Evolutionary conservation across 345 rosid genomes (phyloP), one percentile per base, ranked within the genome.

Genomic region (Camelina sativa): DNA sequence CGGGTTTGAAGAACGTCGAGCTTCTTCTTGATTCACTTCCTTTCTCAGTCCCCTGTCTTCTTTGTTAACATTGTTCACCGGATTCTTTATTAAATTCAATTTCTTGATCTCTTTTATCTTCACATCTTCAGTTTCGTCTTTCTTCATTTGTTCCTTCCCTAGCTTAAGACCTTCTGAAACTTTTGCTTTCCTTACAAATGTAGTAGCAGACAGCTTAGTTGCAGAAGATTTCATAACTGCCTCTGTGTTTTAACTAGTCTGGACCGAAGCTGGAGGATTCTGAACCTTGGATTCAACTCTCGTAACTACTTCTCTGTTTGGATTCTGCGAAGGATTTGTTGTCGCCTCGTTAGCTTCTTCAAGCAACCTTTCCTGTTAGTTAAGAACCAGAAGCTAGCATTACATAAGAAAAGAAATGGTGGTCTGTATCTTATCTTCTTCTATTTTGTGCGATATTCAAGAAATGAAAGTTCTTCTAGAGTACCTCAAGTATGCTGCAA

Each of bases 401-500:
- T 11, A 43, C 11, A 54, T 12, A 56, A 51, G 4, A 71, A 11
- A 15, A 59, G 34, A 30, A 46, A 56, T 17, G 28, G 15, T 13
- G 6, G 15, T 17, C 15, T 47, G 53, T n/a, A 50, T 23, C 37
- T 46, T 7, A 65, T 52, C 40, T 37, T 52, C 40, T 37, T 30
- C 34, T 51, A 13, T 62, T 47, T 44, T 19, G 17, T 12, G 55
- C 20, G 22, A 59, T 6, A 68, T 37, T 47, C 61, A 32, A 53
- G 40, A 25, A 40, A 41, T 50, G 25, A 52, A 37, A 20, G 40
- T 23, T 46, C 6, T 46, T 38, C 44, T 20, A 23, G 50, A 72
- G 73, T 65, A 88, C 97, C 91, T 95, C 99, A 66, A 90, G 81
- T 74, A 95, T 86, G 77, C 65, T 76, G 79, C 92, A 83, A 84